These are phyloP conservation scores for Herpotrichia juniperi DNA, from an alignment of 2,329 filamentous ascomycete genomes.

Conservation along the genomic window DNA sequence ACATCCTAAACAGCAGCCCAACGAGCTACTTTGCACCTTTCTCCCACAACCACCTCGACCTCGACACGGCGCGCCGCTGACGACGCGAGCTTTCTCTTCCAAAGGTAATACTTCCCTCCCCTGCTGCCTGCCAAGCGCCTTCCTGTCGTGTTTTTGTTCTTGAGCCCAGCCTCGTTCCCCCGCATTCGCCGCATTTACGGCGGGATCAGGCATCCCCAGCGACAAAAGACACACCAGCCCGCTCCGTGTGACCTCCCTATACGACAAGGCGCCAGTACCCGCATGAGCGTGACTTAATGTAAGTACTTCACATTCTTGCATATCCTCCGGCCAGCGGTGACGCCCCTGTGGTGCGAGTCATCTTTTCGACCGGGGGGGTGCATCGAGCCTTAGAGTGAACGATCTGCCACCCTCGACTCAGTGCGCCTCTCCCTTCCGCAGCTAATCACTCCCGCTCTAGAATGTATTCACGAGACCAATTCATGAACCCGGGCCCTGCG, in stretches of 20 bases:
- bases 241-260: constrained; percentile 15
- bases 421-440: neutral
- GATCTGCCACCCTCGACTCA: neutral
- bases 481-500: constrained; percentile 97
- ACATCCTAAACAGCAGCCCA: constrained; percentile 9
- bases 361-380: constrained; percentile 1
- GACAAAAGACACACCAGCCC: constrained; percentile 3
- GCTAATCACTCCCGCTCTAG: constrained; percentile 42
- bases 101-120: neutral
- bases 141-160: constrained; percentile 10
- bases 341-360: constrained; percentile 6
- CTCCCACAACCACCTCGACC: neutral
- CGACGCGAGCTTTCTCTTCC: neutral
- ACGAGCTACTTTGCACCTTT: constrained; percentile 3
- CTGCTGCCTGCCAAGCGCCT: constrained; percentile 15
- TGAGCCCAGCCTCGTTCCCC: constrained; percentile 25
- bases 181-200: constrained; percentile 34
- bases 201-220: constrained; percentile 13
- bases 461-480: constrained; percentile 69
- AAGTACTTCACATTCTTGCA: constrained; percentile 20
- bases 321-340: neutral
- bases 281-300: constrained; percentile 29
- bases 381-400: neutral
- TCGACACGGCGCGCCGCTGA: neutral
- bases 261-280: constrained; percentile 16